These are phyloP conservation scores for Pleurotus cornucopiae DNA, from an alignment of 768 basidiomycete genomes.

Conservation along the genomic window DNA sequence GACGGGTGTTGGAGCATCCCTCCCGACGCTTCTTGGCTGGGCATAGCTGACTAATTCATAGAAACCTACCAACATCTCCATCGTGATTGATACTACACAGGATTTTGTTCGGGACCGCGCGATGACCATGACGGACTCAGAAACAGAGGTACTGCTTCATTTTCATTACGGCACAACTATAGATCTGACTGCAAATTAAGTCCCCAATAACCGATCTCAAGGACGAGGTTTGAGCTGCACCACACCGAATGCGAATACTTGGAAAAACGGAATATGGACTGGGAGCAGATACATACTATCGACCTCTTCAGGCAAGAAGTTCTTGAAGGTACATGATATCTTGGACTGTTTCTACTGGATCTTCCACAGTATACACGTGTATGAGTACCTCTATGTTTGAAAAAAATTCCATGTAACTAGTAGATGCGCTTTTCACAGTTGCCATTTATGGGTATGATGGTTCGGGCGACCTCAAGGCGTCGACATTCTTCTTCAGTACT, in stretches of 20 bases:
- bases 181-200: no score
- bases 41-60: background rate
- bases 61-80: constrained; percentile 51
- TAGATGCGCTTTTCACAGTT: background rate
- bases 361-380: background rate
- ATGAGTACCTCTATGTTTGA: background rate
- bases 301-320: background rate
- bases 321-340: background rate
- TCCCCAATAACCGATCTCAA: background rate
- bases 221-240: background rate
- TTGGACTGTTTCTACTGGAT: background rate
- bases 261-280: background rate
- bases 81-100: constrained; percentile 61
- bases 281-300: background rate
- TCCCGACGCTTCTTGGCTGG: background rate
- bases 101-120: constrained; percentile 39
- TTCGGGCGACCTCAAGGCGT: background rate
- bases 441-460: background rate
- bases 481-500: background rate
- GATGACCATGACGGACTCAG: constrained; percentile 4
- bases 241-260: background rate
- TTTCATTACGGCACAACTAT: no score
- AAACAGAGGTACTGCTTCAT: background rate
- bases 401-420: background rate
- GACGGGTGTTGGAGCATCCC: background rate